A percentile compares a stretch with the other conserved stretches of the same genome.
These are phyloP conservation scores for Spathaspora sp. DNA, from an alignment of 1,139 yeast genomes.

Conservation along the genomic window DNA sequence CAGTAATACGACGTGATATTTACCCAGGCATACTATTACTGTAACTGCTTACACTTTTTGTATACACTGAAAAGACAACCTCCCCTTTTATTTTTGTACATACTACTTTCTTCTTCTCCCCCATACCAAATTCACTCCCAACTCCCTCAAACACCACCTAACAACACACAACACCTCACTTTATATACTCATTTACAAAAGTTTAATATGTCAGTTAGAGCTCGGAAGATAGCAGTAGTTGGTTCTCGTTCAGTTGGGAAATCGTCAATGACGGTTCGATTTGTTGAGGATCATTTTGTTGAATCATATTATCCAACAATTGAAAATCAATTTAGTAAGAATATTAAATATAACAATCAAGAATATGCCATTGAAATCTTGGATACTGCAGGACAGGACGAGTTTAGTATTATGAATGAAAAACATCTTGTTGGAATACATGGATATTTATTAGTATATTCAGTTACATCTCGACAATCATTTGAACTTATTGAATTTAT, in stretches of 20 bases:
- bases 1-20: background rate
- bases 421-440: slow-evolving; percentile 82
- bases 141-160: background rate
- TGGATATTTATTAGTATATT: slow-evolving; percentile 81
- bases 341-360: slow-evolving; percentile 67
- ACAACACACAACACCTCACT: too few relatives aligned
- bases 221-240: slow-evolving; percentile 82
- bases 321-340: slow-evolving; percentile 82
- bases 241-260: slow-evolving; percentile 92
- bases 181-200: background rate
- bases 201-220: slow-evolving; percentile 43
- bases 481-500: slow-evolving; percentile 78
- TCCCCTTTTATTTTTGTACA: slow-evolving; percentile 1
- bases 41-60: background rate
- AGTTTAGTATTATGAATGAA: slow-evolving; percentile 80
- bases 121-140: background rate
- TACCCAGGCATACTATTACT: background rate
- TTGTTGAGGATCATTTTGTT: slow-evolving; percentile 84
- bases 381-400: slow-evolving; percentile 97
- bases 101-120: background rate
- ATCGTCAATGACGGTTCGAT: slow-evolving; percentile 82
- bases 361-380: slow-evolving; percentile 83
- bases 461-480: slow-evolving; percentile 76
- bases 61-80: background rate
- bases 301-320: slow-evolving; percentile 92